Conservation (phyloP, 2,329 filamentous ascomycete genomes). For the Ceratocystis ficicola region DNA sequence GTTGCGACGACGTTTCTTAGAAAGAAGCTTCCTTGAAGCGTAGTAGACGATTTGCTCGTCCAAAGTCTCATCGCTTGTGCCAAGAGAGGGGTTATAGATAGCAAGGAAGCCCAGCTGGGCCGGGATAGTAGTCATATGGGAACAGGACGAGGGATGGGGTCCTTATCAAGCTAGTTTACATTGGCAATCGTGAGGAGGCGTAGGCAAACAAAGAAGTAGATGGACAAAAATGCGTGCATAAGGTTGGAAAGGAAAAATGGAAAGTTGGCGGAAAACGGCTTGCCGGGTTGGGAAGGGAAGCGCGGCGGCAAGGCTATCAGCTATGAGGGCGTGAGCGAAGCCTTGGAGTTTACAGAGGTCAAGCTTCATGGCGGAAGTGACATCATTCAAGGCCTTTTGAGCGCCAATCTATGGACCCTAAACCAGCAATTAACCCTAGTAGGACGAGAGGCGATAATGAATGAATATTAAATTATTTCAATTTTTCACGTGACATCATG, state of each 20-base stretch:
- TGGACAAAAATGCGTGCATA: no score
- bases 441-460: neutral
- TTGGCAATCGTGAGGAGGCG: no score
- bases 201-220: no score
- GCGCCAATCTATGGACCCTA: neutral
- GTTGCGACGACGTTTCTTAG: conserved; percentile 32
- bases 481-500: neutral
- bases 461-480: neutral
- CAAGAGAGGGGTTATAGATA: conserved; percentile 85
- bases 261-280: neutral
- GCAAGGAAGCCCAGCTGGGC: conserved; percentile 63
- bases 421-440: neutral
- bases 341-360: neutral
- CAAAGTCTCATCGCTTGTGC: conserved; percentile 46
- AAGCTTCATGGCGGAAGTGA: conserved; percentile 8
- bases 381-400: conserved; percentile 12
- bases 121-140: conserved; percentile 17
- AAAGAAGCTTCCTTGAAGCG: conserved; percentile 47
- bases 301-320: conserved; percentile 4
- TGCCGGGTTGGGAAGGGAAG: neutral
- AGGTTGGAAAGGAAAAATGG: no score
- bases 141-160: conserved; percentile 49
- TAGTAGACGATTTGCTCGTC: conserved; percentile 88
- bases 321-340: neutral
- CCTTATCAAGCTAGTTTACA: neutral